phyloP scores from a whole-genome alignment of 2,329 filamentous ascomycete genomes.

The Mariannaea elegans region DNA sequence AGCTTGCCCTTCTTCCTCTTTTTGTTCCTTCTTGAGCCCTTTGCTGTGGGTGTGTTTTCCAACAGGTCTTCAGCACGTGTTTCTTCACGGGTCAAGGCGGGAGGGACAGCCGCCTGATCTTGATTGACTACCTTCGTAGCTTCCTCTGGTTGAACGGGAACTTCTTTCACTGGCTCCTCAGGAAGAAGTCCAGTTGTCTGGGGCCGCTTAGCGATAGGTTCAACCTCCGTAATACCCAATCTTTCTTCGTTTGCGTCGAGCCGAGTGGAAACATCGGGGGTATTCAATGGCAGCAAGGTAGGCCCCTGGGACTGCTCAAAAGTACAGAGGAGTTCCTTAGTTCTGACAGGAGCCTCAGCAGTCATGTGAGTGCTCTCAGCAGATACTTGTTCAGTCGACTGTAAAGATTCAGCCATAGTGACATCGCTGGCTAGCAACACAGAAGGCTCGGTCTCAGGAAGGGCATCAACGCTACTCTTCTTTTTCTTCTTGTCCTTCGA shows the following conservation, averaged over 20 bases:
- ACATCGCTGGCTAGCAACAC: neutral
- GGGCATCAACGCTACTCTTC: slow-evolving; percentile 34
- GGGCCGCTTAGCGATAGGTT: neutral
- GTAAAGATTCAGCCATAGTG: neutral
- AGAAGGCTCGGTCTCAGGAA: neutral
- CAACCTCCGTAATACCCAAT: neutral
- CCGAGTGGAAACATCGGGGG: neutral
- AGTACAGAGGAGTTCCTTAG: neutral
- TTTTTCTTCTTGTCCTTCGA: slow-evolving; percentile 45
- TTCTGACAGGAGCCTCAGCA: neutral
- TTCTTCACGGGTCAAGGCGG: neutral
- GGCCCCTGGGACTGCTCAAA: neutral
- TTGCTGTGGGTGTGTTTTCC: slow-evolving; percentile 18
- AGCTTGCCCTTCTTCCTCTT: slow-evolving; percentile 20
- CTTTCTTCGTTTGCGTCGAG: neutral
- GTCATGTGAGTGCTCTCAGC: neutral
- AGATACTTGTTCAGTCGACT: neutral
- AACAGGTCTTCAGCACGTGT: neutral
- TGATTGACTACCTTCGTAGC: neutral
- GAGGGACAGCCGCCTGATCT: neutral
- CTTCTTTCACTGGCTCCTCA: neutral
- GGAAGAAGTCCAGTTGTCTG: neutral
- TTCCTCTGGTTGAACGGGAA: neutral
- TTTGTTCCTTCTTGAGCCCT: slow-evolving; percentile 42
- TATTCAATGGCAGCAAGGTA: neutral